phyloP scores from a whole-genome alignment of 768 basidiomycete species.

The Mycena maculata region DNA sequence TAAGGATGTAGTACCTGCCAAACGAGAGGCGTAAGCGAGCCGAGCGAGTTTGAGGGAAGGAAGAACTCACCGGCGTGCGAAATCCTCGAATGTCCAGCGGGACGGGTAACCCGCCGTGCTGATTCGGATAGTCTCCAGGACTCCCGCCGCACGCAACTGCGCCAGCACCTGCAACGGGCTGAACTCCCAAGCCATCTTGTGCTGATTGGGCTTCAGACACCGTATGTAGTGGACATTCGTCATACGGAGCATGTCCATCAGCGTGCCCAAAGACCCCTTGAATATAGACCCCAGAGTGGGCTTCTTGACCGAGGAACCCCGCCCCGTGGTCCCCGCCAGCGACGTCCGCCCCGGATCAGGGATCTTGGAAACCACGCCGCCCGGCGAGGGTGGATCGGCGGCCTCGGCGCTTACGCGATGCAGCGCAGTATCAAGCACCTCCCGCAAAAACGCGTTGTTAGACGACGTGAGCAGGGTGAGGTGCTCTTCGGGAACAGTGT shows the following conservation, averaged over 20 bases:
- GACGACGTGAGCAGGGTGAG: slow-evolving; percentile 88
- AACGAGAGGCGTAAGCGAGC: slow-evolving; percentile 31
- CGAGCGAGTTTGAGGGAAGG: not conserved
- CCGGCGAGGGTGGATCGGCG: slow-evolving; percentile 75
- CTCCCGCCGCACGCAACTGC: slow-evolving; percentile 97
- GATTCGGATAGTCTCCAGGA: slow-evolving; percentile 97
- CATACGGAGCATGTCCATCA: slow-evolving; percentile 97
- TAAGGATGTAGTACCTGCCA: slow-evolving; percentile 93
- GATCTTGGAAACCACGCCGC: slow-evolving; percentile 82
- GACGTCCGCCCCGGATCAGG: slow-evolving; percentile 55
- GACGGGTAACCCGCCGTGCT: slow-evolving; percentile 99
- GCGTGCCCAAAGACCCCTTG: slow-evolving; percentile 37
- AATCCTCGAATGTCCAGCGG: slow-evolving; percentile 98
- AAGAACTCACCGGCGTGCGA: slow-evolving; percentile 86
- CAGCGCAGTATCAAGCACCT: slow-evolving; percentile 94
- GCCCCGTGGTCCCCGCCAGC: slow-evolving; percentile 41
- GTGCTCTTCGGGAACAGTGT: slow-evolving; percentile 98
- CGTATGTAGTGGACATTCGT: slow-evolving; percentile 99
- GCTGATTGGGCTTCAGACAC: slow-evolving; percentile 99
- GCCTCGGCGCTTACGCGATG: slow-evolving; percentile 68
- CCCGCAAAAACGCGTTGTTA: slow-evolving; percentile 92
- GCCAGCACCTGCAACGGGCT: slow-evolving; percentile 93
- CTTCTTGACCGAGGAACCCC: slow-evolving; percentile 32
- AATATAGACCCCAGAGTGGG: slow-evolving; percentile 36
- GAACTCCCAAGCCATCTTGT: slow-evolving; percentile 96